Percentiles rank a stretch among this genome's conserved stretches.
Conservation (phyloP, 2,329 filamentous ascomycete genomes). For the Pezizomycotina sp. region DNA sequence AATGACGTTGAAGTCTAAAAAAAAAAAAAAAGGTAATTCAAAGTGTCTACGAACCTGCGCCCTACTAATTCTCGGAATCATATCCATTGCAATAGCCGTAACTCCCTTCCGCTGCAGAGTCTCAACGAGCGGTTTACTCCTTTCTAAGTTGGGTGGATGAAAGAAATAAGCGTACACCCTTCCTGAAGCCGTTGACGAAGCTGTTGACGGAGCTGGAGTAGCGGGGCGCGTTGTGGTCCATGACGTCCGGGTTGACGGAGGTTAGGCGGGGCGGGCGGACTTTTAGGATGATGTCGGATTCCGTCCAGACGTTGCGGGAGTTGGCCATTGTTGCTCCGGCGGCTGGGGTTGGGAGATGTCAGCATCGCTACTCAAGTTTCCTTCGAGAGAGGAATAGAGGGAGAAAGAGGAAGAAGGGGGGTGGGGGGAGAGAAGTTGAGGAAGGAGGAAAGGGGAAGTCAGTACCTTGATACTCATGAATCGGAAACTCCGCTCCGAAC, state of each 20-base stretch:
- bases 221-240: too few species aligned
- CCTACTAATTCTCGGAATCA: slow-evolving; percentile 76
- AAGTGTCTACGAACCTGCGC: slow-evolving; percentile 76
- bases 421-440: too few species aligned
- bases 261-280: slow-evolving; percentile 55
- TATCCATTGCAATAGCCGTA: slow-evolving; percentile 79
- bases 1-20: too few species aligned
- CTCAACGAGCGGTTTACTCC: slow-evolving; percentile 61
- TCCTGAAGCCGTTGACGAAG: slow-evolving; percentile 49
- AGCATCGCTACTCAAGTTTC: too few species aligned
- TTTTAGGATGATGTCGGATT: slow-evolving; percentile 67
- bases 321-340: slow-evolving; percentile 66
- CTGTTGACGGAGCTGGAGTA: too few species aligned
- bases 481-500: slow-evolving; percentile 55
- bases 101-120: slow-evolving; percentile 53
- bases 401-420: too few species aligned
- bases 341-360: too few species aligned
- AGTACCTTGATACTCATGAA: slow-evolving; percentile 60
- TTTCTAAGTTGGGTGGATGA: slow-evolving; percentile 66
- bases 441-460: too few species aligned
- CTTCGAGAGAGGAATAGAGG: too few species aligned
- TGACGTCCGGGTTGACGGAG: too few species aligned
- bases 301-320: slow-evolving; percentile 50
- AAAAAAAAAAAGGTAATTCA: slow-evolving; percentile 30
- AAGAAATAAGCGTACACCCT: slow-evolving; percentile 61